Conservation (phyloP, 768 basidiomycete genomes). For the Lyophyllum atratum region DNA sequence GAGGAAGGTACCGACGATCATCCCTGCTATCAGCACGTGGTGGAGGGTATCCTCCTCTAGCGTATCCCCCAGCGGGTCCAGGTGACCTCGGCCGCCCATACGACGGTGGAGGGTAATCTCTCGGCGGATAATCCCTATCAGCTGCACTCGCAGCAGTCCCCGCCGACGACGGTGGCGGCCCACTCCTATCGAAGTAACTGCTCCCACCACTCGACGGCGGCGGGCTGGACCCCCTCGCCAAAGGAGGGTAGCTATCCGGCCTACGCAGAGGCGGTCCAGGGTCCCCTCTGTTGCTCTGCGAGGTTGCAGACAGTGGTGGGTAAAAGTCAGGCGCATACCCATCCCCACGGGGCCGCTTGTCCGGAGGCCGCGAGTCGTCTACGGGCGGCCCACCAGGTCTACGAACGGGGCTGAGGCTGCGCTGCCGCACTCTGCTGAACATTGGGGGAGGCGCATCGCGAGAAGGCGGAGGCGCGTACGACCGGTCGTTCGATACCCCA, state of each 20-base stretch:
- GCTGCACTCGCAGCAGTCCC: conserved; percentile 15
- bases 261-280: conserved; percentile 18
- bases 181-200: conserved; percentile 33
- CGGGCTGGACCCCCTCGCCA: conserved; percentile 26
- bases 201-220: conserved; percentile 25
- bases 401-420: conserved; percentile 45
- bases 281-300: conserved; percentile 13
- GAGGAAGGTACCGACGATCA: conserved; percentile 38
- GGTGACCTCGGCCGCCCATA: conserved; percentile 41
- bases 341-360: conserved; percentile 50
- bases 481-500: conserved; percentile 11
- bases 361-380: conserved; percentile 45
- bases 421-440: conserved; percentile 44
- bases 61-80: conserved; percentile 23
- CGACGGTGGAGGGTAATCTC: conserved; percentile 30
- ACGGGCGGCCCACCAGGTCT: conserved; percentile 30
- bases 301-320: conserved; percentile 20
- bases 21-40: conserved; percentile 29
- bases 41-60: conserved; percentile 25
- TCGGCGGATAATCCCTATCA: conserved; percentile 37
- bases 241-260: conserved; percentile 31
- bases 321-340: conserved; percentile 33
- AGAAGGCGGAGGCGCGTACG: conserved; percentile 12
- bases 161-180: conserved; percentile 23
- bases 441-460: conserved; percentile 9